A percentile compares a stretch with the other conserved stretches of the same genome.
These are phyloP conservation scores for Lipomyces yamadae DNA, from an alignment of 805 yeast species.

Conservation along the genomic window DNA sequence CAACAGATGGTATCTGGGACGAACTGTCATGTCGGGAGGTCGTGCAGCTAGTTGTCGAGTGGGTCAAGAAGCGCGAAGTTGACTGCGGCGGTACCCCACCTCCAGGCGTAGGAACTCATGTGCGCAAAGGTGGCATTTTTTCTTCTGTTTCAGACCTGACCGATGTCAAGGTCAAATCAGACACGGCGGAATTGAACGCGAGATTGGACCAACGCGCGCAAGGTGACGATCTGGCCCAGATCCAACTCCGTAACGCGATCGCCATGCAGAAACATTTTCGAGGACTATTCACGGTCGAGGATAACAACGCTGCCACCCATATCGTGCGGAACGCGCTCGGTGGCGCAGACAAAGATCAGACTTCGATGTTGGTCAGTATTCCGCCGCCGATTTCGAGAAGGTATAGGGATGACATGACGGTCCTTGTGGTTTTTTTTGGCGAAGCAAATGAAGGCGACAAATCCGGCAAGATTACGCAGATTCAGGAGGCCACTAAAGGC, in stretches of 20 bases:
- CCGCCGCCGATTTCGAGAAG: constrained; percentile 91
- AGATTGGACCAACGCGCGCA: constrained; percentile 15
- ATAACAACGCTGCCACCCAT: constrained; percentile 89
- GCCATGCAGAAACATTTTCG: constrained; percentile 26
- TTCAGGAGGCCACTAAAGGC: constrained; percentile 11
- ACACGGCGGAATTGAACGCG: constrained; percentile 23
- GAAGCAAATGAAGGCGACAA: constrained; percentile 38
- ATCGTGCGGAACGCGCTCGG: constrained; percentile 92
- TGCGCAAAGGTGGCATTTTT: constrained; percentile 28
- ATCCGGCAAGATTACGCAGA: constrained; percentile 21
- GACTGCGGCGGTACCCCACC: constrained; percentile 68
- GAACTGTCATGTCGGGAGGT: constrained; percentile 90
- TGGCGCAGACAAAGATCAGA: constrained; percentile 83
- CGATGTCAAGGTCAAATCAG: constrained; percentile 23
- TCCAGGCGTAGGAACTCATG: constrained; percentile 42
- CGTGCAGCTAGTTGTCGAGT: constrained; percentile 86
- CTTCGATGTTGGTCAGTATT: constrained; percentile 83
- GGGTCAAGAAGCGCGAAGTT: constrained; percentile 81
- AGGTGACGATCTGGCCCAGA: constrained; percentile 9
- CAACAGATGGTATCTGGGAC: constrained; percentile 92
- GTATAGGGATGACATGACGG: constrained; percentile 94
- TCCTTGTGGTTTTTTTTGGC: constrained; percentile 93
- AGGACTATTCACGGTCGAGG: constrained; percentile 57
- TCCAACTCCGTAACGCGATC: constrained; percentile 9
- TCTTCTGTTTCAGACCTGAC: constrained; percentile 24